Conservation (phyloP, 1,284 basidiomycete genomes). For the Cryptococcus floricola region DNA sequence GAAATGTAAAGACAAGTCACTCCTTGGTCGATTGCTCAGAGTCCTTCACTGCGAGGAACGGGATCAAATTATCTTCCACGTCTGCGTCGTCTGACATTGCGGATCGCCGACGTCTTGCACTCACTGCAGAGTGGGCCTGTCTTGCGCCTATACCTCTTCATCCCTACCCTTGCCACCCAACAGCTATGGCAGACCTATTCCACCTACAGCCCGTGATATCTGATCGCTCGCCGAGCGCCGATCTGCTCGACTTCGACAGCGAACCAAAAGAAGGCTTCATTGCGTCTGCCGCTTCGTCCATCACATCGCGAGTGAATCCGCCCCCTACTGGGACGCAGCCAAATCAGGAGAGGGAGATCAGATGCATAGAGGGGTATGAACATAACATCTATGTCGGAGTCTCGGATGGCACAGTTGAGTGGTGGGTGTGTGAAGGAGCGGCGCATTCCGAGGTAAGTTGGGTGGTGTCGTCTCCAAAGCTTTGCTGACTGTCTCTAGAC, state of each 20-base stretch:
- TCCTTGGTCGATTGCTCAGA: too few species aligned
- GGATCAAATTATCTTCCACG: background rate
- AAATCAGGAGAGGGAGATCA: slow-evolving; percentile 18
- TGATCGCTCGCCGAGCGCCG: slow-evolving; percentile 35
- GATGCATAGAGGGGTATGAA: slow-evolving; percentile 46
- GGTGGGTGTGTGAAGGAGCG: slow-evolving; percentile 44
- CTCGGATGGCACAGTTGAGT: slow-evolving; percentile 47
- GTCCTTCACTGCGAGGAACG: too few species aligned
- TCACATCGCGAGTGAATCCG: background rate
- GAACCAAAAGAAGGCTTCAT: slow-evolving; percentile 3
- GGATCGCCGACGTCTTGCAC: slow-evolving; percentile 1
- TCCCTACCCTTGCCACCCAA: background rate
- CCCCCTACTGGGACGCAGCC: slow-evolving; percentile 6
- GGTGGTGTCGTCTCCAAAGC: slow-evolving; percentile 13
- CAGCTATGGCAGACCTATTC: slow-evolving; percentile 22
- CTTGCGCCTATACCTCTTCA: too few species aligned
- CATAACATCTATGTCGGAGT: slow-evolving; percentile 48
- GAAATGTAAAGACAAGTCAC: too few species aligned
- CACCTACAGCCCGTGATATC: slow-evolving; percentile 38
- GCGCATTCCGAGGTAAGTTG: slow-evolving; percentile 23
- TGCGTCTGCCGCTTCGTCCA: slow-evolving; percentile 14
- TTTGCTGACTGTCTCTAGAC: slow-evolving; percentile 4
- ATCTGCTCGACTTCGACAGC: slow-evolving; percentile 39
- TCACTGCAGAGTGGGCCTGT: too few species aligned
- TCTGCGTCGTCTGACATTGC: slow-evolving; percentile 1